Evolutionary conservation across 176 grass and related monocot species (phyloP).

Genomic region (Carex myosuroides): DNA sequence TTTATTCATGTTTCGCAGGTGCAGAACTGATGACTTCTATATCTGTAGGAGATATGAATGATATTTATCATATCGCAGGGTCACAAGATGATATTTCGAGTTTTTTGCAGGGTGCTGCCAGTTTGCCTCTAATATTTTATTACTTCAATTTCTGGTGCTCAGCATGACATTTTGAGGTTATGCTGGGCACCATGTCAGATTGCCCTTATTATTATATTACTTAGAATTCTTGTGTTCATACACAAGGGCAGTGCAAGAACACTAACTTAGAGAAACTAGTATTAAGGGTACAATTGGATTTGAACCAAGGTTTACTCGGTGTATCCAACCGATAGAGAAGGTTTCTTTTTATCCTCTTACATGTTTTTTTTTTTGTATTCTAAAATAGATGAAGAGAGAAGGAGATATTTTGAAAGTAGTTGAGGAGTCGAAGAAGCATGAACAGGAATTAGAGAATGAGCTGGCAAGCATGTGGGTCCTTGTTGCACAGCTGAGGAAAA

Average conservation of each 20-base stretch:
- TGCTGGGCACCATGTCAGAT: neutral
- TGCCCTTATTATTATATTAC: neutral
- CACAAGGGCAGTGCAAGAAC: neutral
- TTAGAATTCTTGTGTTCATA: neutral
- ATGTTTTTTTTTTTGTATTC: neutral
- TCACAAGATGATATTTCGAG: neutral
- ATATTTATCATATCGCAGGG: neutral
- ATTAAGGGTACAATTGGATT: neutral
- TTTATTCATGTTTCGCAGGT: neutral
- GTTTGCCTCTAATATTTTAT: neutral
- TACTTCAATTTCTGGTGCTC: neutral
- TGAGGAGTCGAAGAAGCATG: constrained; percentile 64
- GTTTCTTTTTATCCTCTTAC: neutral
- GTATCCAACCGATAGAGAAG: neutral
- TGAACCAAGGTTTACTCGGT: neutral
- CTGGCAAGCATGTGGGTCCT: constrained; percentile 83
- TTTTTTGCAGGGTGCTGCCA: neutral
- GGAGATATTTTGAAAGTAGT: constrained; percentile 62
- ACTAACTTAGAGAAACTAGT: neutral
- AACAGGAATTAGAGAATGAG: constrained; percentile 77
- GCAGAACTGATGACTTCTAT: neutral
- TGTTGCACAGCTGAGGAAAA: constrained; percentile 71
- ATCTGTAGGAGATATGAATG: neutral
- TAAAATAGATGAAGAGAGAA: constrained; percentile 40
- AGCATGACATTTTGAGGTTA: neutral